Evolutionary conservation across 2,329 filamentous ascomycete genomes (phyloP).

Genomic region (Fusarium succisae): DNA sequence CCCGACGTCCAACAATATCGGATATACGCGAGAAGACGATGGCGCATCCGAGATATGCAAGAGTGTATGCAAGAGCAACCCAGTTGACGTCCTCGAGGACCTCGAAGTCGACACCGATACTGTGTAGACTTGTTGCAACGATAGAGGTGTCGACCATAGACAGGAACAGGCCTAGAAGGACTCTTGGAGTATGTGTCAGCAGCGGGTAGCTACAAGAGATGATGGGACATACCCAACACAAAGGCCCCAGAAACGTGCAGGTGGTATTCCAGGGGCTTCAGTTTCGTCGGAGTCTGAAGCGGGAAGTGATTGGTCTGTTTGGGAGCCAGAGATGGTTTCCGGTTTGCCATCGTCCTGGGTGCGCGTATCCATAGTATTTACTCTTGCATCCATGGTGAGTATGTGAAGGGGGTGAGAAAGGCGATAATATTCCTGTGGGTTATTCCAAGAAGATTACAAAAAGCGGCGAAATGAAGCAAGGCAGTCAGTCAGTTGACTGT

Average conservation of each 20-base stretch:
- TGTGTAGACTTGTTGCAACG: slow-evolving; percentile 65
- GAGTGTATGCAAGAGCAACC: slow-evolving; percentile 65
- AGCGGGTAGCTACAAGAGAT: neutral
- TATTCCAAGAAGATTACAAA: neutral
- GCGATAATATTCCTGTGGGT: neutral
- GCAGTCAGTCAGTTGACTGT: neutral
- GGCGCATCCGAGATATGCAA: slow-evolving; percentile 66
- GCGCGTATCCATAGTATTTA: neutral
- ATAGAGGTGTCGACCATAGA: slow-evolving; percentile 69
- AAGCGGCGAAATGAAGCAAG: neutral
- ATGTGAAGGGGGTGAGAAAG: neutral
- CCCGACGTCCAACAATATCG: slow-evolving; percentile 63
- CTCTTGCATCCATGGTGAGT: neutral
- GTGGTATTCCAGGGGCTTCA: slow-evolving; percentile 36
- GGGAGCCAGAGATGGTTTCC: neutral
- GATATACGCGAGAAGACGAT: slow-evolving; percentile 64
- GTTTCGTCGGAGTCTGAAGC: neutral
- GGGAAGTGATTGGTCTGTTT: neutral
- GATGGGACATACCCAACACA: slow-evolving; percentile 44
- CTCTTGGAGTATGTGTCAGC: slow-evolving; percentile 44
- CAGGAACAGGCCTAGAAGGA: slow-evolving; percentile 64
- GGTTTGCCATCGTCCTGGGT: neutral
- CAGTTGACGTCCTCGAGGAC: slow-evolving; percentile 59
- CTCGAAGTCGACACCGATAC: slow-evolving; percentile 63
- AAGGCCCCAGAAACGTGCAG: slow-evolving; percentile 47